Base-by-base conservation (phyloP, 2,329 filamentous ascomycete species). In the Aspergillus puulaauensis region DNA sequence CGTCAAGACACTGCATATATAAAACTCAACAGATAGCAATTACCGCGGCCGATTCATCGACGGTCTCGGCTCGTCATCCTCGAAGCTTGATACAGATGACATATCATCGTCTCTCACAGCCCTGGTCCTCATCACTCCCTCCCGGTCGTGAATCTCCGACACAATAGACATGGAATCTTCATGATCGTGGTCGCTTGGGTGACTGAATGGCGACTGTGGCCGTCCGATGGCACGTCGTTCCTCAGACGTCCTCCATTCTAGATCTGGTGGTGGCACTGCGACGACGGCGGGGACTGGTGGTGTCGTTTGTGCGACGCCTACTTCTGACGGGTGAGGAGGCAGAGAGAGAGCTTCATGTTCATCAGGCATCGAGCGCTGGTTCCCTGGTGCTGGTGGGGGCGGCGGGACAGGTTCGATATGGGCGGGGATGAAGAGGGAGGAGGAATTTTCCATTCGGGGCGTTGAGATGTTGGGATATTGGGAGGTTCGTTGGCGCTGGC, bases 1-100 rank as follows among this genome's bases (percentile, higher is more conserved):
- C 9, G 27, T 31, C 27, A 11, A 31, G 27, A 31, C 27, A 31
- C 27, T 31, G 27, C 27, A 31, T 31, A 31, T 31, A 31, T 31
- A 31, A 11, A 31, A 31, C 27, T 4, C 27, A 9, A 31, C 7
- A 5, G 3, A 35, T 7, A 11, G 17, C 11, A 53, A 41, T 19
- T 48, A 45, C 27, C 45, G 14, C 45, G 31, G 31, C 21, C 45
- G 47, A 39, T 40, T 52, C 24, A 48, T 43, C 17, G 41, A 15
- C 21, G 35, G 45, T 6, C 52, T 15, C 11, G 50, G 50, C 44
- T 64, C 58, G 44, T 65, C 64, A 37, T 67, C 70, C 46, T 61
- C 59, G 48, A 73, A 64, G 2, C 69, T 71, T 21, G 69, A 73
- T 3, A 73, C 69, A 37, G 69, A 68, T 21, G 71, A 73, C 35